A percentile compares a stretch with the other conserved stretches of the same genome.
Evolutionary conservation across 1,139 yeast species (phyloP).

Genomic region (Magnusiomyces suaveolens): DNA sequence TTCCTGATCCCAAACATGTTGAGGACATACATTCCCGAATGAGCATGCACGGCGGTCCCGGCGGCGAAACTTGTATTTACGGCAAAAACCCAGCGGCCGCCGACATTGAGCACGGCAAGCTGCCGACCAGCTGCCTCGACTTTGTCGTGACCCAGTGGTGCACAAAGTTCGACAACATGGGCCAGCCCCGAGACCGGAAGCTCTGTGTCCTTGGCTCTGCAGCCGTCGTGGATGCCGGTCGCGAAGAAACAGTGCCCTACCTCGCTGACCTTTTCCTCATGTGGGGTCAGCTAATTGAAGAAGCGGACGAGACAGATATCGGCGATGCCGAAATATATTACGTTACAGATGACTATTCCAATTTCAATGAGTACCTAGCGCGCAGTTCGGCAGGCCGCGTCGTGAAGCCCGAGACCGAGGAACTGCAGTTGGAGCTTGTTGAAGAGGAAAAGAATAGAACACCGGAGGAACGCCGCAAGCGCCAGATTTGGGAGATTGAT

Average conservation of each 20-base stretch:
- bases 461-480: slow-evolving; percentile 18
- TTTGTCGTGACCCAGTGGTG: slow-evolving; percentile 28
- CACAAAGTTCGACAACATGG: slow-evolving; percentile 40
- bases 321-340: slow-evolving; percentile 29
- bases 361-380: slow-evolving; percentile 21
- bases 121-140: slow-evolving; percentile 9
- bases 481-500: slow-evolving; percentile 17
- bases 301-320: slow-evolving; percentile 47
- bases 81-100: not conserved
- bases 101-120: not conserved
- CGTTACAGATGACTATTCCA: slow-evolving; percentile 23
- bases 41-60: slow-evolving; percentile 5
- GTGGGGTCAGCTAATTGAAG: slow-evolving; percentile 59
- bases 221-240: slow-evolving; percentile 35
- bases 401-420: slow-evolving; percentile 1
- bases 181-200: slow-evolving; percentile 61
- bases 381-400: slow-evolving; percentile 7
- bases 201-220: slow-evolving; percentile 52
- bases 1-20: not conserved
- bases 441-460: slow-evolving; percentile 8
- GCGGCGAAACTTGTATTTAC: not conserved
- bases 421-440: not conserved
- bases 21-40: not conserved
- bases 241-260: slow-evolving; percentile 25
- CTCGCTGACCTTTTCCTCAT: slow-evolving; percentile 40